Conservation (phyloP, 2,329 filamentous ascomycete species). For the Exophiala calicioides region DNA sequence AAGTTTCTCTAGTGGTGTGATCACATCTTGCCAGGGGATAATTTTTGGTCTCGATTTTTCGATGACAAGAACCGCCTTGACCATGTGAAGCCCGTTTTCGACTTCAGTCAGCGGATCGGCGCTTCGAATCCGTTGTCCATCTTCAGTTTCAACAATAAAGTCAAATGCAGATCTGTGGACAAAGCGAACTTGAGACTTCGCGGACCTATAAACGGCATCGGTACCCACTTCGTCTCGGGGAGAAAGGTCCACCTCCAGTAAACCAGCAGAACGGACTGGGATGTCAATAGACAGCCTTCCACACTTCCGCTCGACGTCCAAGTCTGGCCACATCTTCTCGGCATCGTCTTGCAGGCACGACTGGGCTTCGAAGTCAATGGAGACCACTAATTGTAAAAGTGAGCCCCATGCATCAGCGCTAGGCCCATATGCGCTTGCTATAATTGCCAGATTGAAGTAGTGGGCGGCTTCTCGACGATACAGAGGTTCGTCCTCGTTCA, state of each 20-base stretch:
- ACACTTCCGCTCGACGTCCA: background rate
- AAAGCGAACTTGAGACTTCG: background rate
- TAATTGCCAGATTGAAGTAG: slow-evolving; percentile 5
- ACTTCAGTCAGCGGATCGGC: background rate
- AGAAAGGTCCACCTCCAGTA: slow-evolving; percentile 2
- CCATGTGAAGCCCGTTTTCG: too few relatives aligned
- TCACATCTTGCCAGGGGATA: too few relatives aligned
- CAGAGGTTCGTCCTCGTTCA: slow-evolving; percentile 7
- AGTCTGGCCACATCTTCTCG: background rate
- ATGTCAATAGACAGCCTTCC: background rate
- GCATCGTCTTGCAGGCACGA: background rate
- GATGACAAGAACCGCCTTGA: too few relatives aligned
- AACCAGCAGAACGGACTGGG: slow-evolving; percentile 6
- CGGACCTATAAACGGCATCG: background rate
- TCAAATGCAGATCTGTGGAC: background rate
- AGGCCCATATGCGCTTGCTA: too few relatives aligned
- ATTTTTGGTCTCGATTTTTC: too few relatives aligned
- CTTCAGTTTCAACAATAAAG: background rate
- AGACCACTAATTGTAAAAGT: background rate
- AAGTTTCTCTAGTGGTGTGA: too few relatives aligned
- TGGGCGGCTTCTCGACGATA: slow-evolving; percentile 8
- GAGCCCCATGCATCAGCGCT: too few relatives aligned
- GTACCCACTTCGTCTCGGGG: background rate
- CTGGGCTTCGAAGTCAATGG: background rate
- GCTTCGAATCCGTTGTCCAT: background rate